Evolutionary conservation across 805 yeast species (phyloP).

Genomic region (Teunomyces funiuensis): DNA sequence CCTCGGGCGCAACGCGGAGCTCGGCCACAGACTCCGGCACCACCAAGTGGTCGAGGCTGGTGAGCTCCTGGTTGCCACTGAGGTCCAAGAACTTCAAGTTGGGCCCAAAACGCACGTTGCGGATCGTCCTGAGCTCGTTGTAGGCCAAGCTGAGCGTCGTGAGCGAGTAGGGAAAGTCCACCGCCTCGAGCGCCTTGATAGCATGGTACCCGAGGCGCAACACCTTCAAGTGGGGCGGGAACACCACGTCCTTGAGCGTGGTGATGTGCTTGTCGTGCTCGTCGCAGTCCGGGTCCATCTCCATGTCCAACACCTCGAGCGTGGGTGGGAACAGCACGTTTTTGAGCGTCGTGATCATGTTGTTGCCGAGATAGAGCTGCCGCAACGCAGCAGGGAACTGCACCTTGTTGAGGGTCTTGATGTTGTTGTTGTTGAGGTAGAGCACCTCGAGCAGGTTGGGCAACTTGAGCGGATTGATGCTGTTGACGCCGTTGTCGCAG

Average conservation of each 20-base stretch:
- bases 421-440: constrained; percentile 39
- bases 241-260: constrained; percentile 40
- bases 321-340: constrained; percentile 41
- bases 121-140: constrained; percentile 38
- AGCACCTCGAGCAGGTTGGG: constrained; percentile 41
- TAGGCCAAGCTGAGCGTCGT: constrained; percentile 34
- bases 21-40: constrained; percentile 40
- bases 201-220: constrained; percentile 40
- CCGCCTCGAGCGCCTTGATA: constrained; percentile 36
- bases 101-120: constrained; percentile 38
- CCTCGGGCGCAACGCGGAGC: constrained; percentile 35
- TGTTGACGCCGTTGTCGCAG: constrained; percentile 42
- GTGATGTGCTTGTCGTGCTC: constrained; percentile 44
- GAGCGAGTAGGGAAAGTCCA: constrained; percentile 38
- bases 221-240: constrained; percentile 36
- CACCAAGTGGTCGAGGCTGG: constrained; percentile 35
- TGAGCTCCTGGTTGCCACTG: constrained; percentile 42
- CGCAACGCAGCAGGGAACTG: constrained; percentile 35
- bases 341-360: constrained; percentile 43
- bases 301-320: constrained; percentile 40
- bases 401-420: constrained; percentile 45
- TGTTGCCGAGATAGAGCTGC: constrained; percentile 41
- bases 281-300: constrained; percentile 41
- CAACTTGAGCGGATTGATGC: constrained; percentile 44
- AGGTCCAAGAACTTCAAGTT: constrained; percentile 34